Conservation (phyloP, 345 rosid species). For the Salix exigua region DNA sequence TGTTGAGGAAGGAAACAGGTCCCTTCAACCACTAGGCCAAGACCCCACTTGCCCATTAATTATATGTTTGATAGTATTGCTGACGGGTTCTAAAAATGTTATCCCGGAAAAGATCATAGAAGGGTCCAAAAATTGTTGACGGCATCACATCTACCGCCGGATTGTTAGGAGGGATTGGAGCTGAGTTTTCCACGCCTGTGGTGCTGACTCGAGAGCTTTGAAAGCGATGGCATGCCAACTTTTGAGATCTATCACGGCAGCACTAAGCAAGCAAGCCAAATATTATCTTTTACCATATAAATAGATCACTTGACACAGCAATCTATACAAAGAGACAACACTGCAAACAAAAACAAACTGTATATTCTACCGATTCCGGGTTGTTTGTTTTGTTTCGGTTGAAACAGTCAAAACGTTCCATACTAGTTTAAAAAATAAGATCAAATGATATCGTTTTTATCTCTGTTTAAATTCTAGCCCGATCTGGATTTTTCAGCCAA, state of each 20-base stretch:
- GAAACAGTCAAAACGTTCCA: accelerated
- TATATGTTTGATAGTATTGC: neutral
- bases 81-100: neutral
- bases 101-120: neutral
- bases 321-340: neutral
- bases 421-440: too few relatives aligned
- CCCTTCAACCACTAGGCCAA: too few relatives aligned
- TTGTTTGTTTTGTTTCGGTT: too few relatives aligned
- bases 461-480: too few relatives aligned
- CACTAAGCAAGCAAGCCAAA: neutral
- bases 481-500: too few relatives aligned
- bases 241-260: neutral
- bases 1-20: too few relatives aligned
- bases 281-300: neutral
- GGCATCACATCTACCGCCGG: conserved; percentile 42
- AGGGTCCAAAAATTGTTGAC: neutral
- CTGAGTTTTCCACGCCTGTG: conserved; percentile 8
- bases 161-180: conserved; percentile 20
- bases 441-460: accelerated
- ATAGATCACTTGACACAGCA: neutral
- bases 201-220: conserved; percentile 11
- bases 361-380: neutral
- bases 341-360: too few relatives aligned
- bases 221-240: conserved; percentile 18
- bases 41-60: too few relatives aligned